Evolutionary conservation across 2,329 filamentous ascomycete species (phyloP).

Genomic region (Aspergillus chevalieri): DNA sequence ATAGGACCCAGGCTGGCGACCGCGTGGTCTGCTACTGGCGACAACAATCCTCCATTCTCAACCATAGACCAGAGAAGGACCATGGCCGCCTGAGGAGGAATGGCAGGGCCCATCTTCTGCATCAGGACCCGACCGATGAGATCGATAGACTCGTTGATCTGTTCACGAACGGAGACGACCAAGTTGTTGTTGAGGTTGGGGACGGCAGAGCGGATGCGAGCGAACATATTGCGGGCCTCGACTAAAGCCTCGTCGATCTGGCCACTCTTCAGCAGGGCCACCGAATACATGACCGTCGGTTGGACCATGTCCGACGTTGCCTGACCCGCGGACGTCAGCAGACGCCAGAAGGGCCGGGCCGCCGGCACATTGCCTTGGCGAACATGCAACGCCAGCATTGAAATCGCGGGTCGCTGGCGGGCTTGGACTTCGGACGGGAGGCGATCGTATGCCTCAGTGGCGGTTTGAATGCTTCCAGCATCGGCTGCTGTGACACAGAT

Average conservation of each 20-base stretch:
- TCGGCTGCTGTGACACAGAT: conserved; percentile 78
- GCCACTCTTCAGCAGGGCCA: conserved; percentile 79
- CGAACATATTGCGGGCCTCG: conserved; percentile 80
- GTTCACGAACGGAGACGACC: conserved; percentile 58
- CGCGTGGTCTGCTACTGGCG: conserved; percentile 54
- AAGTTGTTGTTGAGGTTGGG: conserved; percentile 40
- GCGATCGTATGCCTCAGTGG: conserved; percentile 59
- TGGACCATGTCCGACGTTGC: conserved; percentile 67
- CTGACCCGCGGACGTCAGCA: conserved; percentile 56
- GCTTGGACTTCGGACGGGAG: conserved; percentile 50
- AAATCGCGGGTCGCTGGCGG: conserved; percentile 58
- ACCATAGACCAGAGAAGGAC: conserved; percentile 59
- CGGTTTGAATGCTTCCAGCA: conserved; percentile 62
- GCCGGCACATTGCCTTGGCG: conserved; percentile 72
- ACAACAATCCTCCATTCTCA: conserved; percentile 58
- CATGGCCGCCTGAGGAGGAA: conserved; percentile 52
- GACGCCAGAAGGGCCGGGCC: conserved; percentile 74
- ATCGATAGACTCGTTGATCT: conserved; percentile 81
- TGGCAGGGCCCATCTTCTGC: conserved; percentile 42
- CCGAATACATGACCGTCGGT: conserved; percentile 81
- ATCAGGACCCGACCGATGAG: conserved; percentile 57
- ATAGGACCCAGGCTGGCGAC: conserved; percentile 56
- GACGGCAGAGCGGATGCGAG: conserved; percentile 64
- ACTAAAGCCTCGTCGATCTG: conserved; percentile 74
- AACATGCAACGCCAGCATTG: conserved; percentile 79